Conservation (phyloP, 2,329 filamentous ascomycete species). For the Aspergillus proliferans region DNA sequence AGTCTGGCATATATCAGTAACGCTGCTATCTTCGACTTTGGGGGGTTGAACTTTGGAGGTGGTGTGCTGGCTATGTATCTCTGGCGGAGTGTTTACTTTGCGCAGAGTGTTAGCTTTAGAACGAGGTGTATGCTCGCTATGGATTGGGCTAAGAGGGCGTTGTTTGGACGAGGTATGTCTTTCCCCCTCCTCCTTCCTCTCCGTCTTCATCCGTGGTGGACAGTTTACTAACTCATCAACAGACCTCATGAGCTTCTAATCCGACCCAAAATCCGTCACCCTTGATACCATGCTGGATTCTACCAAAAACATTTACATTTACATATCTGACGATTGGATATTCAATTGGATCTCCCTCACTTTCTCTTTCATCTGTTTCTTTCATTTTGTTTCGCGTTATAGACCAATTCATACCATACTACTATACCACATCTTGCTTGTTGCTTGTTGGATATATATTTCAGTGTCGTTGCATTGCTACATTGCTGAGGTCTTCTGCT, state of each 20-base stretch:
- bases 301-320: no score
- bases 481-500: no score
- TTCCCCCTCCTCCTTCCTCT: neutral
- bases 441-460: no score
- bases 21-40: conserved; percentile 87
- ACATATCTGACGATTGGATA: no score
- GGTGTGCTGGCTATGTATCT: conserved; percentile 91
- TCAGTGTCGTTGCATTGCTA: no score
- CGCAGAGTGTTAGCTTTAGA: conserved; percentile 88
- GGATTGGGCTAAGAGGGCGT: conserved; percentile 95
- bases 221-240: neutral
- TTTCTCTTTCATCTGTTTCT: no score
- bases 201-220: neutral
- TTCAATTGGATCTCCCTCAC: no score
- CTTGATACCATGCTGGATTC: no score
- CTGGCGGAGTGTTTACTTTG: conserved; percentile 95
- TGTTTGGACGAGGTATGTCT: conserved; percentile 86
- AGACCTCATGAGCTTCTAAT: conserved; percentile 52
- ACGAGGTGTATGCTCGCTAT: conserved; percentile 86
- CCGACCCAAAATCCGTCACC: neutral
- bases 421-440: no score
- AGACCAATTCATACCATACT: no score
- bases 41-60: conserved; percentile 70
- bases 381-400: no score
- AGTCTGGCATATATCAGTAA: conserved; percentile 94